Base-by-base conservation (phyloP, 495 filamentous ascomycete genomes). In the Neurospora sp. region DNA sequence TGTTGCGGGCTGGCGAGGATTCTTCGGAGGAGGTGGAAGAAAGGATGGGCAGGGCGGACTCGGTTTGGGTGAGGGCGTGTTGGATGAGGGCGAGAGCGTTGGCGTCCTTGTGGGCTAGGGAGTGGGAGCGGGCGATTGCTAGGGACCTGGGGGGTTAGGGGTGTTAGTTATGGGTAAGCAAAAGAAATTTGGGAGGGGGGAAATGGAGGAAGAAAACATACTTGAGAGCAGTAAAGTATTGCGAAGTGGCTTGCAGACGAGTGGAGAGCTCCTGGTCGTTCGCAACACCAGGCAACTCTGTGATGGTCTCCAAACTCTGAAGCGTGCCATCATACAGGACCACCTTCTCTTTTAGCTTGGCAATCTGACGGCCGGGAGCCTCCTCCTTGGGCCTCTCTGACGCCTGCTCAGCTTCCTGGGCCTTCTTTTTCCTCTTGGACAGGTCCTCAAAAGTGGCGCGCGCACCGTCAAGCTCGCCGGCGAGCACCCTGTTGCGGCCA, bases 261-360 rank as follows among this genome's bases (percentile, higher is more conserved):
- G 85, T 82, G 4, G 93, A 83, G 74, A 99, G 91, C 18, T 81
- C 82, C 53, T 90, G 86, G 77, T 99, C 96, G 31, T 93, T 91
- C n/a, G 92, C 94, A 35, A 97, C 91, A 79, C 96, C 96, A 0
- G 94, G 91, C 12, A 99, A 86, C 71, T 96, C 92, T 74, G 92
- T 92, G 75, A 97, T 89, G 27, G 94, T 94, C 69, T 98, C 93
- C 72, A 99, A 82, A 81, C 93, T 97, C 82, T 93, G 83, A 14
- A 99, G 80, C 5, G 91, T 97, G 35, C 93, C 92, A 77, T 98
- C 94, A 79, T 98, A 98, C n/a, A 98, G 85, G 2, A 93, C 94
- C 14, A 94, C 91, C 75, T 93, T 90, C 78, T 98, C 96, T 77
- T 93, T 92, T 20, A 99, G 83, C 73, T 90, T 89, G 14, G 91